Conservation (phyloP, 345 rosid species). For the Salix brachista region DNA sequence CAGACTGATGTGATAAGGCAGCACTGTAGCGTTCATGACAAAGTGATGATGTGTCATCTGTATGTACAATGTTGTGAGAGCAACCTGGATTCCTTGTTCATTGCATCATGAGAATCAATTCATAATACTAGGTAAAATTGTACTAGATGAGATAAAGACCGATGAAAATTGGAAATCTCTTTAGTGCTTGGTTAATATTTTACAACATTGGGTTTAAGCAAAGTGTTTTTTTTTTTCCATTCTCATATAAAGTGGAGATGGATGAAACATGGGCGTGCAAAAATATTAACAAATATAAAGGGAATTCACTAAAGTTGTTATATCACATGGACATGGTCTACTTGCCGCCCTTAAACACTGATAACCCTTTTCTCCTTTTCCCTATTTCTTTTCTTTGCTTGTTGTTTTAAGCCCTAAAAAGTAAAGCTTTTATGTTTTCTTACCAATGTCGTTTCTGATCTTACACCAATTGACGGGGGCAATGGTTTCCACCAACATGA, state of each 20-base stretch:
- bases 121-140: too few relatives aligned
- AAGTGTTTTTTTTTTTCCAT: neutral
- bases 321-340: conserved; percentile 36
- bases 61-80: neutral
- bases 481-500: neutral
- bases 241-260: conserved; percentile 4
- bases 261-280: conserved; percentile 19
- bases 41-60: neutral
- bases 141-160: too few relatives aligned
- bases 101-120: too few relatives aligned
- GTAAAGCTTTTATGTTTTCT: too few relatives aligned
- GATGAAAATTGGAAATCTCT: too few relatives aligned
- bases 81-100: neutral
- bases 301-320: conserved; percentile 23
- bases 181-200: too few relatives aligned
- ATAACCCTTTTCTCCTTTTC: neutral
- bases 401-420: too few relatives aligned
- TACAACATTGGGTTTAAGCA: neutral
- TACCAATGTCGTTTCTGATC: too few relatives aligned
- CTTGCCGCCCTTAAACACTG: conserved; percentile 28
- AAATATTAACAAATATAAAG: conserved; percentile 12
- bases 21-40: neutral
- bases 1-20: conserved; percentile 10
- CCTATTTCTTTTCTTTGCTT: neutral
- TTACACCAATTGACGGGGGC: too few relatives aligned